A percentile compares a stretch with the other conserved stretches of the same genome.
These are phyloP conservation scores for Digitaria exilis DNA, from an alignment of 202 grass and related monocot species.

Conservation along the genomic window DNA sequence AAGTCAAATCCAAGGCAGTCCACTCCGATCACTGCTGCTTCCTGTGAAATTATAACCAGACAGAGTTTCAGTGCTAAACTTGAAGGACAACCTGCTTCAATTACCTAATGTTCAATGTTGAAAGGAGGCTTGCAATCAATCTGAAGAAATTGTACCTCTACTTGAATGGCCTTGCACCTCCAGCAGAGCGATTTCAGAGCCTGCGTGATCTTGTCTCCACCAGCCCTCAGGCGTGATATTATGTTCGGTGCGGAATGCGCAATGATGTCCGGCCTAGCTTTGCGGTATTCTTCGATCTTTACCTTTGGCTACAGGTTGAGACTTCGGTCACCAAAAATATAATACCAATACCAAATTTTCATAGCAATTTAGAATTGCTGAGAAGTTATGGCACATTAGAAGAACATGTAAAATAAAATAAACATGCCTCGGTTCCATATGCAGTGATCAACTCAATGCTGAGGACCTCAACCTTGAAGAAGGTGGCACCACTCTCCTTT, in stretches of 20 bases:
- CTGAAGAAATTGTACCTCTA: conserved; percentile 61
- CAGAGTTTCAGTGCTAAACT: neutral
- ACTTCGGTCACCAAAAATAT: conserved; percentile 20
- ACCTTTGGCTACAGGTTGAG: conserved; percentile 54
- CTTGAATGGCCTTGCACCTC: conserved; percentile 71
- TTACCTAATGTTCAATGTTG: conserved; percentile 10
- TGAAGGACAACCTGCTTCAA: neutral
- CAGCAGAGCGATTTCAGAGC: conserved; percentile 84
- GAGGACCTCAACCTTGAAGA: conserved; percentile 85
- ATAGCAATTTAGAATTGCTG: neutral
- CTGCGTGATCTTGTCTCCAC: conserved; percentile 79
- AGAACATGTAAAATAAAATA: conserved; percentile 4
- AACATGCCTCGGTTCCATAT: conserved; percentile 73
- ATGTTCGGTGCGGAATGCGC: conserved; percentile 76
- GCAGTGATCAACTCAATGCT: conserved; percentile 89
- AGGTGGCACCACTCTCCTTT: conserved; percentile 54
- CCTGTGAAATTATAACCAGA: conserved; percentile 44
- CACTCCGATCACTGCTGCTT: conserved; percentile 75
- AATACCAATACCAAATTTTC: conserved; percentile 8
- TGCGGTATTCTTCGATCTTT: conserved; percentile 67
- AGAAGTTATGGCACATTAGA: neutral
- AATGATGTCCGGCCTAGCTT: conserved; percentile 78
- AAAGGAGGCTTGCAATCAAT: neutral
- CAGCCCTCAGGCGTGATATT: conserved; percentile 70
- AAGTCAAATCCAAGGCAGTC: conserved; percentile 95